These are phyloP conservation scores for Entomortierella chlamydospora DNA, from an alignment of 192 early-diverging fungal genomes.

Conservation along the genomic window DNA sequence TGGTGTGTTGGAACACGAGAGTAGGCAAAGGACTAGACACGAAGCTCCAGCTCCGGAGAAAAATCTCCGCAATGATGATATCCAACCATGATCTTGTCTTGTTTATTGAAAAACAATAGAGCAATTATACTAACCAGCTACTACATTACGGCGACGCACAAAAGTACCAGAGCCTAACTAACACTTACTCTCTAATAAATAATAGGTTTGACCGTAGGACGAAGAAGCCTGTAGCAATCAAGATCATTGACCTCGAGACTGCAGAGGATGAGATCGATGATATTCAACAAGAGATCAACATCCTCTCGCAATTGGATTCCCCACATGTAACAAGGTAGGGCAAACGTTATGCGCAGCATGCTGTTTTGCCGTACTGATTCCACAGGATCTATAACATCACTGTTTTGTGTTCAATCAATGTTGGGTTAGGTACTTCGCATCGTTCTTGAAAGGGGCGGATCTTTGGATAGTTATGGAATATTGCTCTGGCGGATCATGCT, in stretches of 20 bases:
- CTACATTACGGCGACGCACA: no score
- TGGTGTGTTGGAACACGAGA: background rate
- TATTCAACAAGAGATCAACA: conserved; percentile 97
- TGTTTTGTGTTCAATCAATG: background rate
- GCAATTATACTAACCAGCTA: no score
- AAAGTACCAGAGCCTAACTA: no score
- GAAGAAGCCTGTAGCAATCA: conserved; percentile 89
- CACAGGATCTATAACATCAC: no score
- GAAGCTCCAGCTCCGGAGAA: no score
- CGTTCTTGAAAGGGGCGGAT: conserved; percentile 87
- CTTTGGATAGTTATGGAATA: conserved; percentile 99
- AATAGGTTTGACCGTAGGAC: conserved; percentile 73
- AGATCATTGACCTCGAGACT: conserved; percentile 96
- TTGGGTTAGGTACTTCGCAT: conserved; percentile 83
- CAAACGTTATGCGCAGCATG: no score
- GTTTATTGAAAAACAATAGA: no score
- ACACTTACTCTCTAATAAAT: background rate
- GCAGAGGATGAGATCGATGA: conserved; percentile 99
- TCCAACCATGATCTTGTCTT: no score
- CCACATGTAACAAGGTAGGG: conserved; percentile 79
- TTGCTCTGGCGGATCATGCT: conserved; percentile 94
- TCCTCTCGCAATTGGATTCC: conserved; percentile 93
- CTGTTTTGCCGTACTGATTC: no score
- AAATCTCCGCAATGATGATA: no score
- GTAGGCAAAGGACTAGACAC: no score